Evolutionary conservation across 2,329 filamentous ascomycete species (phyloP).

Genomic region (Penicillium sp.): DNA sequence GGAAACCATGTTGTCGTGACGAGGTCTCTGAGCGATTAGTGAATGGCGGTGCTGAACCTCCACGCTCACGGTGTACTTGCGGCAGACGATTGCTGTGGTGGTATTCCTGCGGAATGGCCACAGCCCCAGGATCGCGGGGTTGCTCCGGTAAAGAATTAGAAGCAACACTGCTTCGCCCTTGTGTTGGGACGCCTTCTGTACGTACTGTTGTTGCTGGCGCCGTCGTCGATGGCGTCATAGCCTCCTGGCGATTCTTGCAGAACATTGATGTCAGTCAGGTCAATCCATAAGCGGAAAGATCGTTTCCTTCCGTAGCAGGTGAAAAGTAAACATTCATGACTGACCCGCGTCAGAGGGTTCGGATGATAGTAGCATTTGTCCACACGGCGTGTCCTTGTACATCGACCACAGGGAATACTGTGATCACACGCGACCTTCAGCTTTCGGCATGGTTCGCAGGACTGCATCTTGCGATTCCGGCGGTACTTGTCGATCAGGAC

Average conservation of each 20-base stretch:
- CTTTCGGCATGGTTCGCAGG: conserved; percentile 1
- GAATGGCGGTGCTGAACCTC: not conserved
- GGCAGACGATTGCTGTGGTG: not conserved
- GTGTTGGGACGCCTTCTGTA: not conserved
- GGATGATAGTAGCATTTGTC: conserved; percentile 1
- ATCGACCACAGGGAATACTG: not conserved
- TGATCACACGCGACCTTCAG: conserved; percentile 1
- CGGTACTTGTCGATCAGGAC: not conserved
- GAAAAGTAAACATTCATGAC: not conserved
- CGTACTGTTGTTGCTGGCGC: not conserved
- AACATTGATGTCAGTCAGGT: not conserved
- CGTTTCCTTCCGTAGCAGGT: not conserved
- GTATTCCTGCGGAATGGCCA: not conserved
- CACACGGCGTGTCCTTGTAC: not conserved
- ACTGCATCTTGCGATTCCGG: conserved; percentile 1
- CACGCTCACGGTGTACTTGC: not conserved
- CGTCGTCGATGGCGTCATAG: not conserved
- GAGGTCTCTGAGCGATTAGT: not conserved
- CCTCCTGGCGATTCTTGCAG: not conserved
- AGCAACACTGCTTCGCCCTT: not conserved
- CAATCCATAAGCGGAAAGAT: no score
- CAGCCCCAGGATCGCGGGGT: not conserved
- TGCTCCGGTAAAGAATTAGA: not conserved
- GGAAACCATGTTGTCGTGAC: not conserved
- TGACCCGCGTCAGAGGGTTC: not conserved